Evolutionary conservation across 805 yeast genomes (phyloP).

Genomic region (Saccharomycopsis synnaedendra): DNA sequence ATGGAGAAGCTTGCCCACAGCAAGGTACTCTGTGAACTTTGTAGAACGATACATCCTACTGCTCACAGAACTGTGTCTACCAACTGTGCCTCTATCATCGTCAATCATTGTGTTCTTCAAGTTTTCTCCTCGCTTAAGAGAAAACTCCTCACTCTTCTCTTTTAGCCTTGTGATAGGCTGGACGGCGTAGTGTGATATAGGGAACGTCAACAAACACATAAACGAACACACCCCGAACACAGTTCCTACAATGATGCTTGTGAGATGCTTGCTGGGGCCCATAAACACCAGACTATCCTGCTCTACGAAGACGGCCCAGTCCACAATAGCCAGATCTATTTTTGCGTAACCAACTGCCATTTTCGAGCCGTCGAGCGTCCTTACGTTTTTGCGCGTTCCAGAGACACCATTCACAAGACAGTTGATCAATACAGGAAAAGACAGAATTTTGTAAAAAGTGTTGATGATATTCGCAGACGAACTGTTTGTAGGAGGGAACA

Average conservation of each 20-base stretch:
- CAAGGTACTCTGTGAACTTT: neutral
- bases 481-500: slow-evolving; percentile 28
- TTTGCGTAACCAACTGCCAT: slow-evolving; percentile 48
- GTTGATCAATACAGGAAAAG: slow-evolving; percentile 22
- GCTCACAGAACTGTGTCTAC: neutral
- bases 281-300: slow-evolving; percentile 49
- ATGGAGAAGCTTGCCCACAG: neutral
- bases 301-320: slow-evolving; percentile 70
- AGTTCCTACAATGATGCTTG: slow-evolving; percentile 64
- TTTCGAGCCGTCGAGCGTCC: slow-evolving; percentile 24
- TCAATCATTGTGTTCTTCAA: slow-evolving; percentile 12
- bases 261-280: slow-evolving; percentile 49
- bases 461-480: slow-evolving; percentile 5
- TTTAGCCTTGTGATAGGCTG: slow-evolving; percentile 71
- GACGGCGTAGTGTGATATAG: slow-evolving; percentile 75
- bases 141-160: slow-evolving; percentile 60
- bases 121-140: slow-evolving; percentile 23
- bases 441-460: slow-evolving; percentile 16
- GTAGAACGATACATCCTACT: neutral
- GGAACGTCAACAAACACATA: slow-evolving; percentile 67
- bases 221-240: slow-evolving; percentile 69
- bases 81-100: neutral
- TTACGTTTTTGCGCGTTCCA: slow-evolving; percentile 32
- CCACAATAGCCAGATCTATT: slow-evolving; percentile 22
- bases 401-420: slow-evolving; percentile 26